Evolutionary conservation across 306 rosid genomes (phyloP).

Genomic region (Cucurbita moschata): DNA sequence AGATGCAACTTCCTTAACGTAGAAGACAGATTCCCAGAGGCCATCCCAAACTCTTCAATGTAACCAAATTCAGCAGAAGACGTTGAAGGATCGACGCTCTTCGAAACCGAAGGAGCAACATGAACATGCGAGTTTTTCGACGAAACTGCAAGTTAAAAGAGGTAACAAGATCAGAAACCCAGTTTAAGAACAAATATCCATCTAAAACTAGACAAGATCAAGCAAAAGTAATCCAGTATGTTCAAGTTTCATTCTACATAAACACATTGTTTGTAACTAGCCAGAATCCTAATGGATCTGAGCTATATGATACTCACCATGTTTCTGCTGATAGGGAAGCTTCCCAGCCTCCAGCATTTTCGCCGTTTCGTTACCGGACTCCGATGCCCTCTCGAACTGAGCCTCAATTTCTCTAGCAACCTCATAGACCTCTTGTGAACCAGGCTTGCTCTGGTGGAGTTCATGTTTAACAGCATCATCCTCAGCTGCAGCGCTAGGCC

Average conservation of each 20-base stretch:
- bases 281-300: background rate
- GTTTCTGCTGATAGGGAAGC: slow-evolving; percentile 50
- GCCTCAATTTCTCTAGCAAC: slow-evolving; percentile 61
- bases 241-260: background rate
- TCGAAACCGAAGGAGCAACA: slow-evolving; percentile 63
- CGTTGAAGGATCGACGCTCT: slow-evolving; percentile 30
- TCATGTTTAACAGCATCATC: slow-evolving; percentile 37
- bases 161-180: background rate
- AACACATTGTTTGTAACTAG: background rate
- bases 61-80: slow-evolving; percentile 21
- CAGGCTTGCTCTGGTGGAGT: slow-evolving; percentile 31
- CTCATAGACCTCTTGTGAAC: slow-evolving; percentile 44
- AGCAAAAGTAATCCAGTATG: background rate
- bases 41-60: slow-evolving; percentile 32
- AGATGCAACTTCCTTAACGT: slow-evolving; percentile 73
- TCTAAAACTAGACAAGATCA: background rate
- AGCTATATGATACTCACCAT: slow-evolving; percentile 26
- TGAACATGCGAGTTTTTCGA: slow-evolving; percentile 57
- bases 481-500: slow-evolving; percentile 32
- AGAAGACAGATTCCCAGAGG: slow-evolving; percentile 60
- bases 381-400: slow-evolving; percentile 70
- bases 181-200: background rate
- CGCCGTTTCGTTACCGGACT: slow-evolving; percentile 54
- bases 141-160: slow-evolving; percentile 35
- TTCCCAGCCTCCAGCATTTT: slow-evolving; percentile 72